Percentiles rank a stretch among this genome's conserved stretches.
phyloP scores from a whole-genome alignment of 2,329 filamentous ascomycete genomes.

The Diplodia mutila region DNA sequence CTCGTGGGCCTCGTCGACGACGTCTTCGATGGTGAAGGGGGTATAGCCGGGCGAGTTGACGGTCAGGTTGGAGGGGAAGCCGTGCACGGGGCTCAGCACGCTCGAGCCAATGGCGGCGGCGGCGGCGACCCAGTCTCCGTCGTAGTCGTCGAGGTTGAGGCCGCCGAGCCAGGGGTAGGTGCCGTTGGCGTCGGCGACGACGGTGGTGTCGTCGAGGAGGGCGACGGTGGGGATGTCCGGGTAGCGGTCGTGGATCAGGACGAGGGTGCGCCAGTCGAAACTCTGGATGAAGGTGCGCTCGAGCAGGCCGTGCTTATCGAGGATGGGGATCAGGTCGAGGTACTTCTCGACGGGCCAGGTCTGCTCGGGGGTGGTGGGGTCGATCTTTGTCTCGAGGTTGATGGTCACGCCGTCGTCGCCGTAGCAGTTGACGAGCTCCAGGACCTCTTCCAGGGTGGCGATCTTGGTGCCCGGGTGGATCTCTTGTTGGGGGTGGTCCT shows the following conservation, averaged over 20 bases:
- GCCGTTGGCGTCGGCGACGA: conserved; percentile 26
- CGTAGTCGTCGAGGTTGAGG: conserved; percentile 31
- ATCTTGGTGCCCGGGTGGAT: conserved; percentile 31
- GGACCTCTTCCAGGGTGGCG: conserved; percentile 32
- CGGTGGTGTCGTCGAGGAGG: conserved; percentile 30
- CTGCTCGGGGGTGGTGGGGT: conserved; percentile 31
- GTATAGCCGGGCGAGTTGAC: conserved; percentile 32
- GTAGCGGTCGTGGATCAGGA: conserved; percentile 31
- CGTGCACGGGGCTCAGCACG: conserved; percentile 29
- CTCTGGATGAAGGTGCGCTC: conserved; percentile 32
- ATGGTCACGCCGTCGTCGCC: conserved; percentile 30
- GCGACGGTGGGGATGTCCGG: conserved; percentile 30
- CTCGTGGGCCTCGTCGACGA: conserved; percentile 32
- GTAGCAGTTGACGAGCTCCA: conserved; percentile 33
- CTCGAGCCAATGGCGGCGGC: conserved; percentile 30
- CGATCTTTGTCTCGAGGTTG: conserved; percentile 35
- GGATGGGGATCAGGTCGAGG: conserved; percentile 31
- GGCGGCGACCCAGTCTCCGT: conserved; percentile 32
- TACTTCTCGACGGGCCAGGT: conserved; percentile 31
- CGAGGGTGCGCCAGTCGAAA: conserved; percentile 34
- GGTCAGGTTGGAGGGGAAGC: conserved; percentile 26
- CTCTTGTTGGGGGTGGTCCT: conserved; percentile 27
- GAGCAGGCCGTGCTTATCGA: conserved; percentile 29
- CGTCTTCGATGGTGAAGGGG: conserved; percentile 29
- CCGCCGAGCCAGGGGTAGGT: conserved; percentile 34